These are phyloP conservation scores for Daldinia sp. DNA, from an alignment of 2,329 filamentous ascomycete species.

Conservation along the genomic window DNA sequence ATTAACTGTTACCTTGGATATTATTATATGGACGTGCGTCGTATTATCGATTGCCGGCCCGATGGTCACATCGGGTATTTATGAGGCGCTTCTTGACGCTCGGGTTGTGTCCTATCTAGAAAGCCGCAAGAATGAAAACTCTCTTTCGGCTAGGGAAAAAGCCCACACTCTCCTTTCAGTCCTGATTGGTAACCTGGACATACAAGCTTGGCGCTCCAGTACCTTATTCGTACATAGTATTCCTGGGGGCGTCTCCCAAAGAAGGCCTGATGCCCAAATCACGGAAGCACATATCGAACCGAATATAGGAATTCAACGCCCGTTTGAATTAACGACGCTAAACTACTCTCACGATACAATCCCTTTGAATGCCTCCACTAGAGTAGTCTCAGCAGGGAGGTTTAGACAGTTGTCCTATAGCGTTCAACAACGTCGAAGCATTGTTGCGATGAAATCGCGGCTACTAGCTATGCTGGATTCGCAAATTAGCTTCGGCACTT, in stretches of 20 bases:
- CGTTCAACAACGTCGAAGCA: neutral
- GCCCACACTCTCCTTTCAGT: slow-evolving; percentile 14
- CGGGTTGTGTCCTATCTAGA: slow-evolving; percentile 17
- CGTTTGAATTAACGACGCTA: neutral
- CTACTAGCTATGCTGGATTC: neutral
- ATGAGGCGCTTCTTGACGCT: slow-evolving; percentile 26
- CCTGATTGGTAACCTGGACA: slow-evolving; percentile 23
- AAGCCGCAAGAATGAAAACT: slow-evolving; percentile 8
- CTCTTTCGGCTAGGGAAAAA: slow-evolving; percentile 7
- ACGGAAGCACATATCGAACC: neutral
- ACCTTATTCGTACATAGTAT: neutral
- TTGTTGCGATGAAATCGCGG: neutral
- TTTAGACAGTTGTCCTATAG: neutral
- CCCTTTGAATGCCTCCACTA: neutral
- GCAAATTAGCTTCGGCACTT: neutral
- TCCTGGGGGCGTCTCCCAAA: neutral
- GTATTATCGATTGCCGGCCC: slow-evolving; percentile 11
- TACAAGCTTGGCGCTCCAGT: slow-evolving; percentile 13
- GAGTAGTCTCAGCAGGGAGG: neutral
- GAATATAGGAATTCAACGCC: neutral
- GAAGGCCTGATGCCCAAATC: neutral
- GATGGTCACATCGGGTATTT: slow-evolving; percentile 19
- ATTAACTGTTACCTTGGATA: slow-evolving; percentile 14
- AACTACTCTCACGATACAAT: neutral
- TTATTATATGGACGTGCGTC: slow-evolving; percentile 19